Base-by-base conservation (phyloP, 495 filamentous ascomycete genomes). In the Penicillium paxilli region DNA sequence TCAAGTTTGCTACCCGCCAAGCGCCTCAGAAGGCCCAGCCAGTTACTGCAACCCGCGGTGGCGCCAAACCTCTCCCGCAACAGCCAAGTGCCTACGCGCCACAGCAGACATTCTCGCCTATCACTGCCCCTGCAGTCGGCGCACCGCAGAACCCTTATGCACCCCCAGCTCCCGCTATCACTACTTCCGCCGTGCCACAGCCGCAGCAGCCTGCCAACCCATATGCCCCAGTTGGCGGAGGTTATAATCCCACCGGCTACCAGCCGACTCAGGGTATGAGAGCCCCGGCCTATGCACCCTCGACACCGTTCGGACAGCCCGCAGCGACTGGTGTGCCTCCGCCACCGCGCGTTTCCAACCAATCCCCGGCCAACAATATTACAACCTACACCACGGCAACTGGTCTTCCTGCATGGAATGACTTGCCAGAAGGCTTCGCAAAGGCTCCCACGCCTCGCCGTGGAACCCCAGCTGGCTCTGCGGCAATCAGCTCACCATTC, bases 361-460 rank as follows among this genome's bases (percentile, higher is more conserved):
- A 83, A 26, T 88, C 88, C 21, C 83, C 86, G 23, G 82, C 85
- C 11, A 65, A 56, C 49, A 75, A 71, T 17, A 55, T 76, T 25
- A 70, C 71, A 12, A 87, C 89, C 11, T 91, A 91, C 47, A 80
- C 88, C 16, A 88, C 83, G 52, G 80, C 81, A 54, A 83, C 82
- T 52, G 85, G 88, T 52, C 82, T 84, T 37, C 82, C 83, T 28
- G 87, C 87, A 48, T 99, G 94, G 94, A 99, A 99, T 59, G 94
- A 99, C 71, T 85, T 93, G 51, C 94, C 94, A 1, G 84, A 96
- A 59, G 89, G 69, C 51, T 81, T 96, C 23, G 80, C 83, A 24
- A 95, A 92, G 66, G 76, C 87, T 35, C 83, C 87, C 22, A 75
- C 80, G 10, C 80, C 86, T 10, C 82, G 91, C 50, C 80, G 86